Percentiles rank a stretch among this genome's conserved stretches.
Evolutionary conservation across 1,139 yeast genomes (phyloP).

Genomic region (Yamadazyma blattariae): DNA sequence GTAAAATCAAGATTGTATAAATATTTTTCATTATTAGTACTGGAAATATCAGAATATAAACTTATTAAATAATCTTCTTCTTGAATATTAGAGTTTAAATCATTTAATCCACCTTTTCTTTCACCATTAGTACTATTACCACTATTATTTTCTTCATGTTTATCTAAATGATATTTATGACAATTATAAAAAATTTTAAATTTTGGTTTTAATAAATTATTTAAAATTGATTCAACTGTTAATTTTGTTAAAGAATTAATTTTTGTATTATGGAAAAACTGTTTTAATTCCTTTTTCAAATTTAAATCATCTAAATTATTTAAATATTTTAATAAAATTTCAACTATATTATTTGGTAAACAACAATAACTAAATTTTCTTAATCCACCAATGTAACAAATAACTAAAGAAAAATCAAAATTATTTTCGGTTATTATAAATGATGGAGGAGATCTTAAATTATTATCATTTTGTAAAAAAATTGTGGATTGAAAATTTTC

Average conservation of each 20-base stretch:
- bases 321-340: slow-evolving; percentile 26
- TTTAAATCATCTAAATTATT: slow-evolving; percentile 19
- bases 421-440: slow-evolving; percentile 29
- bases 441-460: slow-evolving; percentile 28
- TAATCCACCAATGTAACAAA: slow-evolving; percentile 42
- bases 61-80: slow-evolving; percentile 35
- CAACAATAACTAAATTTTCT: slow-evolving; percentile 41
- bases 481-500: slow-evolving; percentile 13
- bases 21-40: slow-evolving; percentile 26
- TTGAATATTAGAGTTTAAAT: slow-evolving; percentile 6
- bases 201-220: slow-evolving; percentile 47
- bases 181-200: slow-evolving; percentile 45
- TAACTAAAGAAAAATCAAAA: slow-evolving; percentile 25
- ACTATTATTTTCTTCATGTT: slow-evolving; percentile 15
- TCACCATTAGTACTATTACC: background rate
- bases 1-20: slow-evolving; percentile 14
- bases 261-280: slow-evolving; percentile 22
- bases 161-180: slow-evolving; percentile 44
- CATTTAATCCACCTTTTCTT: background rate
- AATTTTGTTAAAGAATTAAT: slow-evolving; percentile 43
- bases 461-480: slow-evolving; percentile 20
- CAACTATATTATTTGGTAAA: slow-evolving; percentile 32
- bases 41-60: slow-evolving; percentile 33
- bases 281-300: slow-evolving; percentile 20
- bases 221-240: slow-evolving; percentile 50